Conservation (phyloP, 1,284 basidiomycete genomes). For the Fomitopsis pinicola region DNA sequence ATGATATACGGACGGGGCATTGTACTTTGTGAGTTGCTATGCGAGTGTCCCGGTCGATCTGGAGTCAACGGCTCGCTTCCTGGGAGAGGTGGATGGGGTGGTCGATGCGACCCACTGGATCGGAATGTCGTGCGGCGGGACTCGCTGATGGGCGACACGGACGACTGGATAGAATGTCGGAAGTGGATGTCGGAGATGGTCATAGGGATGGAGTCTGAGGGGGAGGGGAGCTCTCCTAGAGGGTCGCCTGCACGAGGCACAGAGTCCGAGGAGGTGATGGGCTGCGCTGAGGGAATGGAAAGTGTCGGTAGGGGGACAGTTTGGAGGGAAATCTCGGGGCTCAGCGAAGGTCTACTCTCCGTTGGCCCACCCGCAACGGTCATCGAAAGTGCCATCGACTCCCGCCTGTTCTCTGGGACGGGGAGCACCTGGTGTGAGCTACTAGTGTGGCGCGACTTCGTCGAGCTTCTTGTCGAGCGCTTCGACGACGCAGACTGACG, state of each 20-base stretch:
- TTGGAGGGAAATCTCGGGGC: conserved; percentile 24
- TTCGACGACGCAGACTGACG: conserved; percentile 22
- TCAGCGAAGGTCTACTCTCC: conserved; percentile 23
- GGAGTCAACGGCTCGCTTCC: conserved; percentile 7
- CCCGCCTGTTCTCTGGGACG: conserved; percentile 19
- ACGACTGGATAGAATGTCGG: conserved; percentile 48
- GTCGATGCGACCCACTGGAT: conserved; percentile 33
- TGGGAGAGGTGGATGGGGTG: conserved; percentile 51
- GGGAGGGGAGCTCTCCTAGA: conserved; percentile 36
- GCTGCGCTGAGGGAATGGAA: conserved; percentile 9
- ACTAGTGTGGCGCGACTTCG: conserved; percentile 18
- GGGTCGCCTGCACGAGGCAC: background rate
- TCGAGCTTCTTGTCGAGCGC: conserved; percentile 19
- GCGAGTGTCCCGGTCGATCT: conserved; percentile 14
- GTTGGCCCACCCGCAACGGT: conserved; percentile 23
- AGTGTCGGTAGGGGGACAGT: conserved; percentile 22
- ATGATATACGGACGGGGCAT: conserved; percentile 25
- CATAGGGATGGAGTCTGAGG: conserved; percentile 63
- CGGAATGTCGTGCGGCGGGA: conserved; percentile 30
- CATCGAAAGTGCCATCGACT: conserved; percentile 27
- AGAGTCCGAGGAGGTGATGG: background rate
- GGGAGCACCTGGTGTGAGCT: conserved; percentile 7
- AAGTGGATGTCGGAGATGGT: conserved; percentile 68
- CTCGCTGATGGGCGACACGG: conserved; percentile 23
- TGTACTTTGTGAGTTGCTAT: conserved; percentile 3